Conservation (phyloP, 768 basidiomycete genomes). For the Cantharellus anzutake region DNA sequence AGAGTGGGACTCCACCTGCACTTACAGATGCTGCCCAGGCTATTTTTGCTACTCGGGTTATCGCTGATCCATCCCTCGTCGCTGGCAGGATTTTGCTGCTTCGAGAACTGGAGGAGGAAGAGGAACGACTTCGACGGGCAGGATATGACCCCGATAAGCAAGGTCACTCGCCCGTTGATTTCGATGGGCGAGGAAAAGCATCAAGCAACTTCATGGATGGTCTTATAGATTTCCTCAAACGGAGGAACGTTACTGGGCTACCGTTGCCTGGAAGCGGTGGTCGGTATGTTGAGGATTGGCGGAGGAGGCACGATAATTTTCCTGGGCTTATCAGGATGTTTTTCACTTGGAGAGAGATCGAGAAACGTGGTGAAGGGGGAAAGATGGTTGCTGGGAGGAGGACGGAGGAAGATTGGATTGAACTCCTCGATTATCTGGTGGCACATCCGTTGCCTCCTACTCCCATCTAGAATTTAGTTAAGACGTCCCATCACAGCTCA, state of each 20-base stretch:
- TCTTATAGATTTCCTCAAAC: background rate
- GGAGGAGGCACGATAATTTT: background rate
- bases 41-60: constrained; percentile 26
- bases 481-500: too few species aligned
- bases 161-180: constrained; percentile 27
- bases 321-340: too few species aligned
- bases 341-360: too few species aligned
- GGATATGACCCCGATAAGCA: constrained; percentile 31
- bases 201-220: background rate
- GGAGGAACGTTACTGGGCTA: background rate
- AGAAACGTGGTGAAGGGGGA: background rate
- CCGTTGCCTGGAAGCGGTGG: background rate
- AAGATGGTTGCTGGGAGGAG: background rate
- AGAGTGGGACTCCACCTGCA: constrained; percentile 28
- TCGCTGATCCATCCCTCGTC: constrained; percentile 25
- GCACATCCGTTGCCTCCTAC: too few species aligned
- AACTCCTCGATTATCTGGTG: background rate
- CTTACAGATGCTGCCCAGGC: constrained; percentile 33
- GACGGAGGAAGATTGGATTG: background rate
- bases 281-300: background rate
- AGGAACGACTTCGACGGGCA: constrained; percentile 21
- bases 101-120: constrained; percentile 22
- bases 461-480: too few species aligned
- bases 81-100: constrained; percentile 24
- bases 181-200: constrained; percentile 11